phyloP scores from a whole-genome alignment of 805 yeast species.

The Yarrowia sp. region DNA sequence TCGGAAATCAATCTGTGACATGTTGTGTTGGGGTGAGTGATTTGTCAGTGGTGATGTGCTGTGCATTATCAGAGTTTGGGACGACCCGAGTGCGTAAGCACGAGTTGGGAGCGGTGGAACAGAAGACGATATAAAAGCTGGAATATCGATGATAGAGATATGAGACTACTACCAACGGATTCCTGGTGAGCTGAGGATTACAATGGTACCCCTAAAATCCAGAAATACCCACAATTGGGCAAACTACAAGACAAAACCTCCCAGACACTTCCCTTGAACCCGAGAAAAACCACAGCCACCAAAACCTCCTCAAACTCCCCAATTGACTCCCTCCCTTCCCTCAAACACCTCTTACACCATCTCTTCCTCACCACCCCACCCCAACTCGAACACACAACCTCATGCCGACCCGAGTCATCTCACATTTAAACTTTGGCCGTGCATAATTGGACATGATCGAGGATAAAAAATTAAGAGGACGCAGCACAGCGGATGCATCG shows the following conservation, averaged over 20 bases:
- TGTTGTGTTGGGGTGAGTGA: conserved; percentile 6
- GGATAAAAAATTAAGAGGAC: neutral
- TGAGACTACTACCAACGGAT: neutral
- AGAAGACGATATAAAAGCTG: neutral
- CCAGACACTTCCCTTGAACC: too few species aligned
- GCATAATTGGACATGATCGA: neutral
- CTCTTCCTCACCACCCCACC: neutral
- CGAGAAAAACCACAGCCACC: too few species aligned
- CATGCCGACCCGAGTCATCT: neutral
- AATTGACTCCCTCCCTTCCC: neutral
- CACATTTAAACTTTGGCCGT: neutral
- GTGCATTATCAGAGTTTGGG: conserved; percentile 26
- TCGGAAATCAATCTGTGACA: conserved; percentile 44
- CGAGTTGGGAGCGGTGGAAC: neutral
- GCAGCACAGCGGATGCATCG: too few species aligned
- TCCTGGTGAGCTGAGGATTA: too few species aligned
- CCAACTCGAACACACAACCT: neutral
- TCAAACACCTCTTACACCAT: too few species aligned
- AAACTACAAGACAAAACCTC: too few species aligned
- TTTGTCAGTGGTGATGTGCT: conserved; percentile 17
- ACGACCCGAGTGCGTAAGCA: neutral
- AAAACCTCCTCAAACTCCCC: neutral
- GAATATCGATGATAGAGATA: neutral
- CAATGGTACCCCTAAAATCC: too few species aligned
- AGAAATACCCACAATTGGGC: too few species aligned